Conservation (phyloP, 2,329 filamentous ascomycete genomes). For the Periconia macrospinosa region DNA sequence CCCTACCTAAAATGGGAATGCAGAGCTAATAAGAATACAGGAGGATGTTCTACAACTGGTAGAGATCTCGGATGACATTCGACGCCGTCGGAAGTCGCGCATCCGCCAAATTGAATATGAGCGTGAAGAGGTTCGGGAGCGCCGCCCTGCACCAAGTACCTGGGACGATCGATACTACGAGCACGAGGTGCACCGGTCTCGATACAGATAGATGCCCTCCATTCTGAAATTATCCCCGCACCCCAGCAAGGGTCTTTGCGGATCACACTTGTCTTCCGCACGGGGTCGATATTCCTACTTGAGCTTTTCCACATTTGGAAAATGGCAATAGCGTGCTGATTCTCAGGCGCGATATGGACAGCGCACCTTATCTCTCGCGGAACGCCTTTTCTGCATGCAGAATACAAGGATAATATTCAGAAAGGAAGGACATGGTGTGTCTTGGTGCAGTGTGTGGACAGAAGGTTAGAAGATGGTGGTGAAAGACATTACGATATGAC, state of each 20-base stretch:
- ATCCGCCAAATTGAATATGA: conserved; percentile 67
- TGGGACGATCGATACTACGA: conserved; percentile 69
- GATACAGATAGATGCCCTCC: conserved; percentile 38
- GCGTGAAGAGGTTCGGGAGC: conserved; percentile 55
- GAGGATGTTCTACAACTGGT: conserved; percentile 86
- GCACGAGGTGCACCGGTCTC: conserved; percentile 58
- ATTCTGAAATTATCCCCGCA: neutral
- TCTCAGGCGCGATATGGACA: neutral
- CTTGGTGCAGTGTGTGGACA: conserved; percentile 5
- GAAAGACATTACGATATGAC: conserved; percentile 30
- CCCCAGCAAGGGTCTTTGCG: neutral
- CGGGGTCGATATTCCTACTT: neutral
- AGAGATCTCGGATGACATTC: conserved; percentile 79
- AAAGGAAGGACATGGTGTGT: too few relatives aligned
- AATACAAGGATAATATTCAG: neutral
- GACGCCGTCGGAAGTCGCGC: conserved; percentile 62
- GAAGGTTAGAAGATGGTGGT: conserved; percentile 35
- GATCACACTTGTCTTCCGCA: neutral
- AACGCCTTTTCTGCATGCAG: neutral
- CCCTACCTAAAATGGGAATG: too few relatives aligned
- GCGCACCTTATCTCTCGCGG: neutral
- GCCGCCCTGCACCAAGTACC: conserved; percentile 42
- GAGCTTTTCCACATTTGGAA: neutral
- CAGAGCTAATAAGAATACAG: conserved; percentile 49
- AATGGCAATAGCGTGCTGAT: neutral